Base-by-base conservation (phyloP, 345 rosid genomes). In the Aquilaria yunnanensis region DNA sequence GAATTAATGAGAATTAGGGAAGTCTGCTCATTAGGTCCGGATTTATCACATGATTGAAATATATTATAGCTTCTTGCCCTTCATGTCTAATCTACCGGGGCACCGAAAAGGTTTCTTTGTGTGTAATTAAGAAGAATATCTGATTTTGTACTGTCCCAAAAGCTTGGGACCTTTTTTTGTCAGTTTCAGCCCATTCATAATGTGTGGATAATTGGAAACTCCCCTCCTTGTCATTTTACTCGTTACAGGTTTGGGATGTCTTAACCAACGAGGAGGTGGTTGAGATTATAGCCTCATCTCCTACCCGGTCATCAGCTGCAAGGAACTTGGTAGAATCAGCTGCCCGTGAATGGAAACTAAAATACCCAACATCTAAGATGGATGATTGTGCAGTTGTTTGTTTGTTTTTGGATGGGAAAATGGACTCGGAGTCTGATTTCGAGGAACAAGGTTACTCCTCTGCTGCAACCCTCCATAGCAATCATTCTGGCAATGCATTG, bases 371-470 rank as follows among this genome's bases (percentile, higher is more conserved):
- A 55, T 95, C 99, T n/a, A 95, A 91, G 64, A 89, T 95, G 94
- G 99, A 95, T 72, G 99, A 95, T 62, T 95, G 99, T 78, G 98
- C 99, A 5, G 99, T 91, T 9, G 96, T 95, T 50, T 95, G 99
- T 78, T 70, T 95, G 74, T 95, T 89, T 79, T 77, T 95, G 55
- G 96, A 91, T 32, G 98, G 96, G 37, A 95, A 87, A 70, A 89
- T 95, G 99, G 99, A 95, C 67, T 77, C 89, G 0, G 97, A 89
- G 51, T 80, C 96, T 2, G 96, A 95, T 64, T 73, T 79, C 11
- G 98, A 91, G 11, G 96, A 89, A 48, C 94, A 83, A 63, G 71
- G 94, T 30, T 71, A 75, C 70, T 91, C 96, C 47, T 85, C 97
- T 30, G 99, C 97, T 30, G 99, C 90, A 53, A 85, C 91, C 30